Conservation (phyloP, 371 early-diverging fungal genomes). For the Cokeromyces recurvatus region DNA sequence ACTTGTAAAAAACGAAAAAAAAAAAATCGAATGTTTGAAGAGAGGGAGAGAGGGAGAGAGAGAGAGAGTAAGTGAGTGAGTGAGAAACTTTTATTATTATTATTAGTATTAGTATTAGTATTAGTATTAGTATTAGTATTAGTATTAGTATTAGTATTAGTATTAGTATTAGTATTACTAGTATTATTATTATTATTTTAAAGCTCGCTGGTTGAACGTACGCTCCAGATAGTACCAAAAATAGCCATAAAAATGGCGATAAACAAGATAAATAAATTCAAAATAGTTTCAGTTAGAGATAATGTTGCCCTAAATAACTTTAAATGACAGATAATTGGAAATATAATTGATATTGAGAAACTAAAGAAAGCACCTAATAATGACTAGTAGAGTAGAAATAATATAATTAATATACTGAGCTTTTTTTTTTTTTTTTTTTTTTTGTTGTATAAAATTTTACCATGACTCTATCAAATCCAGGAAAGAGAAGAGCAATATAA, state of each 20-base stretch:
- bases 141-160: too few species aligned
- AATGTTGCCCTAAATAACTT: constrained; percentile 29
- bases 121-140: too few species aligned
- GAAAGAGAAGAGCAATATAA: constrained; percentile 45
- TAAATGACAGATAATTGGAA: constrained; percentile 52
- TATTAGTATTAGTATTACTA: too few species aligned
- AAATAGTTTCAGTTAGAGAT: constrained; percentile 8
- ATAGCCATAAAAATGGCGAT: constrained; percentile 26
- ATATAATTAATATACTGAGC: not conserved
- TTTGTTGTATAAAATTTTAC: constrained; percentile 16
- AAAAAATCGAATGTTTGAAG: too few species aligned
- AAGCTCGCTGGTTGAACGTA: too few species aligned
- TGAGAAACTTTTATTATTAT: too few species aligned
- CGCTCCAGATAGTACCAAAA: constrained; percentile 32
- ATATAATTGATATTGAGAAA: constrained; percentile 52
- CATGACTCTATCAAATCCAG: constrained; percentile 59
- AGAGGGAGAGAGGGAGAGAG: too few species aligned
- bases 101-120: too few species aligned
- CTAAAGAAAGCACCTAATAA: constrained; percentile 57
- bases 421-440: constrained; percentile 1
- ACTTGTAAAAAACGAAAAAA: too few species aligned
- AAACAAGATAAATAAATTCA: constrained; percentile 19
- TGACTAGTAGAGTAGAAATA: constrained; percentile 15
- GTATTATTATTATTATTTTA: too few species aligned
- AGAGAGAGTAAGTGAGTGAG: too few species aligned